phyloP scores from a whole-genome alignment of 1,284 basidiomycete genomes.

The Irpex lacteus region DNA sequence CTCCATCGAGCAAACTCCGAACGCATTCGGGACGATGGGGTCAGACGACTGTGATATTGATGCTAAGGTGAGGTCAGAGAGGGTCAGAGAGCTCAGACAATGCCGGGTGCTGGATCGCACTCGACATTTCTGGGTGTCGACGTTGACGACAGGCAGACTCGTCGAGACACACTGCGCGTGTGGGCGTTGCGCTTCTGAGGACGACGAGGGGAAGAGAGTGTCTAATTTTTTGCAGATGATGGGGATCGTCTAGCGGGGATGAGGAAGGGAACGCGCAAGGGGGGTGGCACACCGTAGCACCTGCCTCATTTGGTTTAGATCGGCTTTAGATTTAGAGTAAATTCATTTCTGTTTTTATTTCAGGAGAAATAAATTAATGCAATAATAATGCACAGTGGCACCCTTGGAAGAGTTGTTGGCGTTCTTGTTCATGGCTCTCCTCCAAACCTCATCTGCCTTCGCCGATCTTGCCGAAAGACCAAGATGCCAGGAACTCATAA shows the following conservation, averaged over 20 bases:
- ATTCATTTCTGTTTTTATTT: background rate
- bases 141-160: background rate
- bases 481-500: conserved; percentile 1
- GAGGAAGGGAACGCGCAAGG: background rate
- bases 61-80: background rate
- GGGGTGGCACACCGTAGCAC: background rate
- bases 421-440: background rate
- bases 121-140: background rate
- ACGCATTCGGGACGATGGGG: background rate
- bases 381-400: background rate
- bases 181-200: background rate
- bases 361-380: background rate
- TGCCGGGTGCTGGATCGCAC: background rate
- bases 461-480: conserved; percentile 4
- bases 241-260: background rate
- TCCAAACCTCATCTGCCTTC: background rate
- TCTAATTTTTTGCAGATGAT: background rate
- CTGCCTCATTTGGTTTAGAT: conserved; percentile 1
- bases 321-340: background rate
- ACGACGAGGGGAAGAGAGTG: background rate
- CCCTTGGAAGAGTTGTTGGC: background rate
- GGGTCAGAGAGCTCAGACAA: background rate
- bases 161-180: background rate
- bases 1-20: background rate
- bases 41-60: conserved; percentile 1